Evolutionary conservation across 129 eudicot species (phyloP).

Genomic region (Calendula officinalis): DNA sequence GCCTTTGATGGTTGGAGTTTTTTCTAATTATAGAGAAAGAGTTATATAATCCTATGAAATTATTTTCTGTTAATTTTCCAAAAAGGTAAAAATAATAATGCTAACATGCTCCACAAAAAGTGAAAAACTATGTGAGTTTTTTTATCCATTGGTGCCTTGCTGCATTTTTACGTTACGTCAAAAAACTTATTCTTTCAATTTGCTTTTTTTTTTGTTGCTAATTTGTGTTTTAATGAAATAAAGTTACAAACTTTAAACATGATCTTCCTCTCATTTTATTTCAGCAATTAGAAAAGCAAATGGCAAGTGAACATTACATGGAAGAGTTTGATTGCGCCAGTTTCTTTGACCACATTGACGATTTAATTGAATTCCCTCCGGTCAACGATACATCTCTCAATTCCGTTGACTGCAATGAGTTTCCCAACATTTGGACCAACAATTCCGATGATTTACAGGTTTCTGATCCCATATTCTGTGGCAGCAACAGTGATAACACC

Average conservation of each 20-base stretch:
- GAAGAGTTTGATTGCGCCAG: slow-evolving; percentile 77
- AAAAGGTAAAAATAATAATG: too few relatives aligned
- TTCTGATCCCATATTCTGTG: slow-evolving; percentile 48
- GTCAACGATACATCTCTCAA: slow-evolving; percentile 46
- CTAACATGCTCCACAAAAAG: too few relatives aligned
- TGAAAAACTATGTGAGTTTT: too few relatives aligned
- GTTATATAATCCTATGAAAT: too few relatives aligned
- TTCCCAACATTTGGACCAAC: slow-evolving; percentile 54
- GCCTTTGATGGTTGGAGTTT: slow-evolving; percentile 4
- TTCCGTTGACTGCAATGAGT: slow-evolving; percentile 44
- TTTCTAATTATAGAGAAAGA: slow-evolving; percentile 23
- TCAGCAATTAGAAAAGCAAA: slow-evolving; percentile 21
- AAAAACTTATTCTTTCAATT: slow-evolving; percentile 4
- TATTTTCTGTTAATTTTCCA: too few relatives aligned
- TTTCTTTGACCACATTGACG: slow-evolving; percentile 82
- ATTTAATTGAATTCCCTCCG: slow-evolving; percentile 66
- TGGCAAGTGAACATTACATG: slow-evolving; percentile 46
- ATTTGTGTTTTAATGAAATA: neutral
- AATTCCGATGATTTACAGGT: slow-evolving; percentile 42
- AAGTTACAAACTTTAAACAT: neutral
- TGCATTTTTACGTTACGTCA: neutral
- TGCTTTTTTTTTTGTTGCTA: neutral
- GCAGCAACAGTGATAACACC: slow-evolving; percentile 25
- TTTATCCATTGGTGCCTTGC: too few relatives aligned
- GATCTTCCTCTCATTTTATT: slow-evolving; percentile 13